Base-by-base conservation (phyloP, 352 stramenopile species). In the Pythium phragmiticola region DNA sequence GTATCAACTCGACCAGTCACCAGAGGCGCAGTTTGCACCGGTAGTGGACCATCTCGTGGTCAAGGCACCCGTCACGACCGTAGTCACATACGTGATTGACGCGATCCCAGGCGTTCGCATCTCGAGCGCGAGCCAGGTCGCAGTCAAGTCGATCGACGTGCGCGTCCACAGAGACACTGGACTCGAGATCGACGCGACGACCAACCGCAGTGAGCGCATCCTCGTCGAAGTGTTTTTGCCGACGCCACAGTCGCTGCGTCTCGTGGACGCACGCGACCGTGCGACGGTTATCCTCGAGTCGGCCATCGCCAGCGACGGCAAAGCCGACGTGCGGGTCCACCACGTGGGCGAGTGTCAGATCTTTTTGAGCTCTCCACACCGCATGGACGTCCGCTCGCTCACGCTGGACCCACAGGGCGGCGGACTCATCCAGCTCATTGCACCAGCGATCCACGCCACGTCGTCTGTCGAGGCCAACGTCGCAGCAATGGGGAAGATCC, bases 211-310 rank as follows among this genome's bases (percentile, higher is more conserved):
- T 9, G 16, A 12, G 34, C 42, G 43, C 9, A 48, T 66, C 16
- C 42, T 66, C 2, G 60, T 66, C 41, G 60, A 66, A 33, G 46
- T 66, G 42, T 52, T 56, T 1, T 17, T 66, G 14, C 60, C 60
- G 1, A 33, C 34, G 13, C 39, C 60, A 1, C 13, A 21, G n/a
- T 42, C 50, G 17, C 13, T 66, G 11, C 60, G 42, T 17, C n/a
- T 56, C 1, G 2, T 67, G 19, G 60, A 67, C 12, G 52, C 45
- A 9, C 52, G 37, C 17, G 43, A 41, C 45, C 14, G 30, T 12
- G 60, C 42, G 4, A 57, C 48, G 14, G 41, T 67, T n/a, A 34
- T 67, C 2, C 9, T 67, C 14, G 51, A 67, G 37, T 45, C 43
- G 11, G 28, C 43, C 1, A 23, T 60, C 13, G 34, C 33, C 0